phyloP scores from a whole-genome alignment of 345 rosid species.

The Iberis pinnata region DNA sequence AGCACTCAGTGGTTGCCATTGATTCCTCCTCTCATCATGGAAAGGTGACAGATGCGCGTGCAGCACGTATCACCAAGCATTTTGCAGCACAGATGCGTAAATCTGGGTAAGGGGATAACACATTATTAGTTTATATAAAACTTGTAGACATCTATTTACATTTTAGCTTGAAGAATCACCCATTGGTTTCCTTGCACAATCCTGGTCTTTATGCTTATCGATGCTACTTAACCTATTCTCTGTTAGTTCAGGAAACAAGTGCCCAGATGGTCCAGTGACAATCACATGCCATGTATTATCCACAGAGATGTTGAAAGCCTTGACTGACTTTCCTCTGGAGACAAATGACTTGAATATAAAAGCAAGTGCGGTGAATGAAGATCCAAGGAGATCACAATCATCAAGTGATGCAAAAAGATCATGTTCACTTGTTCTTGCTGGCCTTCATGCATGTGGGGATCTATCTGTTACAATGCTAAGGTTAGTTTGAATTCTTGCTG shows the following conservation, averaged over 20 bases:
- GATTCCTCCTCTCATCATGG: slow-evolving; percentile 92
- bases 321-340: slow-evolving; percentile 33
- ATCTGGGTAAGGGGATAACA: slow-evolving; percentile 44
- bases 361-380: slow-evolving; percentile 20
- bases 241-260: slow-evolving; percentile 59
- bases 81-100: slow-evolving; percentile 62
- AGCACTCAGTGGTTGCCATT: slow-evolving; percentile 70
- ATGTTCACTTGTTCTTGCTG: slow-evolving; percentile 70
- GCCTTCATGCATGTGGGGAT: slow-evolving; percentile 98
- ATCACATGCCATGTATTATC: slow-evolving; percentile 67
- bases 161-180: background rate
- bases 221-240: slow-evolving; percentile 27
- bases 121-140: background rate
- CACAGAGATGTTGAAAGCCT: slow-evolving; percentile 52
- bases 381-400: slow-evolving; percentile 23
- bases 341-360: slow-evolving; percentile 27
- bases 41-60: slow-evolving; percentile 67
- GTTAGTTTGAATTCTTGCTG: slow-evolving; percentile 40
- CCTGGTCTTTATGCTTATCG: slow-evolving; percentile 21
- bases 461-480: slow-evolving; percentile 84
- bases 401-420: slow-evolving; percentile 19
- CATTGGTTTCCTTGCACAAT: background rate
- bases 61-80: slow-evolving; percentile 74
- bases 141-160: background rate
- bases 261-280: slow-evolving; percentile 53